phyloP scores from a whole-genome alignment of 1,139 yeast genomes.

The Blastobotrys persicus region DNA sequence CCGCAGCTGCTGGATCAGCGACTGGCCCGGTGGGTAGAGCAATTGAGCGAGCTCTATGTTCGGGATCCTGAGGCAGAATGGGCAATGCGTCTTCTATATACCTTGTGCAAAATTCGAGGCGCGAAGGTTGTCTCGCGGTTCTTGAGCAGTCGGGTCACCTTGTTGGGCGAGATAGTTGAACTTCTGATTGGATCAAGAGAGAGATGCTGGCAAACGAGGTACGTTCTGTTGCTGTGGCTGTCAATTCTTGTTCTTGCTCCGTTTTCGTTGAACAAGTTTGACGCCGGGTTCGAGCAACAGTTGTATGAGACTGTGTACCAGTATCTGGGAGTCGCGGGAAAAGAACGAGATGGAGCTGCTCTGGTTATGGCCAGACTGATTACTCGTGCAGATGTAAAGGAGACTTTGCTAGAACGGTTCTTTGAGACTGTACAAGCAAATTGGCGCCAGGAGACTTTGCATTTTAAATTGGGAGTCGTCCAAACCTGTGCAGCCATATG shows the following conservation, averaged over 20 bases:
- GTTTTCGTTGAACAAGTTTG: slow-evolving; percentile 52
- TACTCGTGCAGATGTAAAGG: slow-evolving; percentile 39
- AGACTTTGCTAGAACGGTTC: slow-evolving; percentile 23
- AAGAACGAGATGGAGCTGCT: slow-evolving; percentile 49
- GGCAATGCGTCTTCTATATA: slow-evolving; percentile 44
- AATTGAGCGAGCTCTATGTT: slow-evolving; percentile 21
- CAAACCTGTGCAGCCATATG: slow-evolving; percentile 26
- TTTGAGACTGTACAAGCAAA: slow-evolving; percentile 14
- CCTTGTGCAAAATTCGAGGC: slow-evolving; percentile 63
- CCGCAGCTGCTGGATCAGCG: slow-evolving; percentile 40
- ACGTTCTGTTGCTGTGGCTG: slow-evolving; percentile 69
- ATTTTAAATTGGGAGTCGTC: slow-evolving; percentile 27
- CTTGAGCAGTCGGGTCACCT: slow-evolving; percentile 58
- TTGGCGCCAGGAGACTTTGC: slow-evolving; percentile 12
- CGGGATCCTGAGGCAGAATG: slow-evolving; percentile 16
- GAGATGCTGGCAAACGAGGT: slow-evolving; percentile 53
- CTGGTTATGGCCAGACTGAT: slow-evolving; percentile 43
- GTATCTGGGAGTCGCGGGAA: slow-evolving; percentile 45
- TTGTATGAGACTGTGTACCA: slow-evolving; percentile 40
- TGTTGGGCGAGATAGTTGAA: slow-evolving; percentile 37
- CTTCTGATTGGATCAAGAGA: slow-evolving; percentile 11
- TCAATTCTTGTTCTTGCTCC: slow-evolving; percentile 69
- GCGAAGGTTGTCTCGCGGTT: slow-evolving; percentile 56
- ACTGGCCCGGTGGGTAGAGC: slow-evolving; percentile 25
- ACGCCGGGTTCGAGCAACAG: slow-evolving; percentile 34